Evolutionary conservation across 2,329 filamentous ascomycete genomes (phyloP).

Genomic region (Aciculosporium take): DNA sequence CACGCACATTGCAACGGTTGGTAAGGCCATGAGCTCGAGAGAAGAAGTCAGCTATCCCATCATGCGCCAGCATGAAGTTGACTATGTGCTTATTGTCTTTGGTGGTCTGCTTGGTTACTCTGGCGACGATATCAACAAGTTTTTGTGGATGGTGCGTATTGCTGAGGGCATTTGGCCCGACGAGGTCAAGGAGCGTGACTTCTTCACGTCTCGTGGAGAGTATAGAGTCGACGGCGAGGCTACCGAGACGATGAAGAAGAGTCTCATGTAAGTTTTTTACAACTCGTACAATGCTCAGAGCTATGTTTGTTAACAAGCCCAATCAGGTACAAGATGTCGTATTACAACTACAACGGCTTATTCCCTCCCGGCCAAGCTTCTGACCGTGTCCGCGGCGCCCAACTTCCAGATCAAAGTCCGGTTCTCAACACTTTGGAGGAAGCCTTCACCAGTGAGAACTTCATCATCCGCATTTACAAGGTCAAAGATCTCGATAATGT

Average conservation of each 20-base stretch:
- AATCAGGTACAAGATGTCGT: slow-evolving; percentile 97
- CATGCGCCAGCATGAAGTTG: slow-evolving; percentile 94
- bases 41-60: slow-evolving; percentile 98
- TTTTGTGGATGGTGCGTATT: slow-evolving; percentile 99
- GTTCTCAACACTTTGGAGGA: slow-evolving; percentile 83
- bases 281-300: not conserved
- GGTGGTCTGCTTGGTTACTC: slow-evolving; percentile 93
- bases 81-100: slow-evolving; percentile 96
- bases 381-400: slow-evolving; percentile 74
- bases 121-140: slow-evolving; percentile 99
- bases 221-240: slow-evolving; percentile 90
- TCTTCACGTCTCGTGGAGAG: slow-evolving; percentile 86
- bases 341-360: slow-evolving; percentile 89
- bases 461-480: slow-evolving; percentile 99
- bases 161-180: slow-evolving; percentile 99
- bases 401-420: slow-evolving; percentile 71
- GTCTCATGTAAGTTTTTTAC: slow-evolving; percentile 76
- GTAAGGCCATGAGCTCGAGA: slow-evolving; percentile 94
- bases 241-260: slow-evolving; percentile 96
- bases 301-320: slow-evolving; percentile 11
- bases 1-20: slow-evolving; percentile 96
- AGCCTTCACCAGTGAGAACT: slow-evolving; percentile 98
- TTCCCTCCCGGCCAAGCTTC: slow-evolving; percentile 84
- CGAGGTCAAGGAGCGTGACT: slow-evolving; percentile 91
- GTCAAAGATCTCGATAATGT: slow-evolving; percentile 98